Conservation (phyloP, 208 protist genomes). For the Leishmania arabica region DNA sequence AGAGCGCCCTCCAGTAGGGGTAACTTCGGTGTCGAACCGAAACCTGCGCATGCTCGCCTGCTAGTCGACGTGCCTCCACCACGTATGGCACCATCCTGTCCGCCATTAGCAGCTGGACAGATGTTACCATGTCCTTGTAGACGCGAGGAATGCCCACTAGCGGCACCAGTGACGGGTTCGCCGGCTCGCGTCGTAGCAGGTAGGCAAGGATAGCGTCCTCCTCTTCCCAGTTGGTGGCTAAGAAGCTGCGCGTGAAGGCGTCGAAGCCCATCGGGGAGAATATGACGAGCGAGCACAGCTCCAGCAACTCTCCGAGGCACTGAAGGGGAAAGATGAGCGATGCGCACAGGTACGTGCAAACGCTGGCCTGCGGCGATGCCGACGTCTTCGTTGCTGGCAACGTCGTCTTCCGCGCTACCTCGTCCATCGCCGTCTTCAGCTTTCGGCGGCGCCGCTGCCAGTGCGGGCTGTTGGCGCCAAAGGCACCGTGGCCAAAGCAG, state of each 20-base stretch:
- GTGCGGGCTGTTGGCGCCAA: slow-evolving; percentile 24
- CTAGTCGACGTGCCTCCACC: slow-evolving; percentile 37
- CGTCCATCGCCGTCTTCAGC: slow-evolving; percentile 19
- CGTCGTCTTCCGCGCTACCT: not conserved
- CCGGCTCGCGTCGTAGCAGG: slow-evolving; percentile 65
- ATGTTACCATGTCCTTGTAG: slow-evolving; percentile 64
- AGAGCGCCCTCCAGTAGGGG: slow-evolving; percentile 62
- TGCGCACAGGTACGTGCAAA: slow-evolving; percentile 29
- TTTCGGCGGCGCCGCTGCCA: slow-evolving; percentile 27
- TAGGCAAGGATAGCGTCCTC: slow-evolving; percentile 71
- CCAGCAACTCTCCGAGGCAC: slow-evolving; percentile 68
- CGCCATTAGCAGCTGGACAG: slow-evolving; percentile 50
- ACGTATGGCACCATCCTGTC: slow-evolving; percentile 61
- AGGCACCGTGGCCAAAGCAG: slow-evolving; percentile 14
- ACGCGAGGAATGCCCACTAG: slow-evolving; percentile 68
- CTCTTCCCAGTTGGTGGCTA: slow-evolving; percentile 55
- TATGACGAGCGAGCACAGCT: slow-evolving; percentile 58
- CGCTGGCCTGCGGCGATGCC: not conserved
- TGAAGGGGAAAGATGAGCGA: slow-evolving; percentile 85
- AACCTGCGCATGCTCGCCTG: slow-evolving; percentile 19
- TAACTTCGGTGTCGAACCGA: slow-evolving; percentile 26
- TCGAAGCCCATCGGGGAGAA: slow-evolving; percentile 54
- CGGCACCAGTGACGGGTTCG: slow-evolving; percentile 67
- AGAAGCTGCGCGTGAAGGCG: slow-evolving; percentile 58
- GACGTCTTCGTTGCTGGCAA: not conserved